Evolutionary conservation across 2,329 filamentous ascomycete genomes (phyloP).

Genomic region (Dactylellina drechsleri): DNA sequence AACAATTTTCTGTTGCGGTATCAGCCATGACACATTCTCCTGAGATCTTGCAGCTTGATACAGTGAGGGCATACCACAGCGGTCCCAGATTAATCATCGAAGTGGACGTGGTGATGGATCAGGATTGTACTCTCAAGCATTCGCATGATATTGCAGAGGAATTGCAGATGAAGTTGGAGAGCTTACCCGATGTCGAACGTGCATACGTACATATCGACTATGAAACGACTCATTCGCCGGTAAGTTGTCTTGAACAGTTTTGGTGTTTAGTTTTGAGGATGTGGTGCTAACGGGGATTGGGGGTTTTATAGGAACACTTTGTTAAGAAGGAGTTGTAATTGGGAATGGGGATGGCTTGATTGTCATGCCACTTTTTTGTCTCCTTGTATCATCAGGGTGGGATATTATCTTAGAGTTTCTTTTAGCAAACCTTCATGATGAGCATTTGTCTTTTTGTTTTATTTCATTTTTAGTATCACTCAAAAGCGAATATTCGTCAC

Average conservation of each 20-base stretch:
- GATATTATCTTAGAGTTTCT: neutral
- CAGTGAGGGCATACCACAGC: constrained; percentile 90
- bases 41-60: constrained; percentile 85
- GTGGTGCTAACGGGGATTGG: constrained; percentile 19
- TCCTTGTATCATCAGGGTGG: neutral
- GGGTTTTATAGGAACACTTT: constrained; percentile 55
- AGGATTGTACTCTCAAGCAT: constrained; percentile 74
- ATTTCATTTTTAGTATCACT: too few relatives aligned
- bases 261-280: neutral
- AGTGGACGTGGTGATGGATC: constrained; percentile 94
- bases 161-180: constrained; percentile 92
- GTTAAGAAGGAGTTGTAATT: constrained; percentile 58
- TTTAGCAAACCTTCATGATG: too few relatives aligned
- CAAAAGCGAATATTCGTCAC: too few relatives aligned
- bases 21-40: constrained; percentile 84
- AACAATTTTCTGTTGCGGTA: neutral
- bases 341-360: constrained; percentile 11
- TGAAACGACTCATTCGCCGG: constrained; percentile 90
- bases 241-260: constrained; percentile 22
- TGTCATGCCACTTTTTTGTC: constrained; percentile 17
- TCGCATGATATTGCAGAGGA: constrained; percentile 95
- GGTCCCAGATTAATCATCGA: constrained; percentile 86
- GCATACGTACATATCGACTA: constrained; percentile 98
- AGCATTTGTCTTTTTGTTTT: too few relatives aligned
- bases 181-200: constrained; percentile 87